Evolutionary conservation across 176 grass and related monocot genomes (phyloP).

Genomic region (Neostapfia colusana): DNA sequence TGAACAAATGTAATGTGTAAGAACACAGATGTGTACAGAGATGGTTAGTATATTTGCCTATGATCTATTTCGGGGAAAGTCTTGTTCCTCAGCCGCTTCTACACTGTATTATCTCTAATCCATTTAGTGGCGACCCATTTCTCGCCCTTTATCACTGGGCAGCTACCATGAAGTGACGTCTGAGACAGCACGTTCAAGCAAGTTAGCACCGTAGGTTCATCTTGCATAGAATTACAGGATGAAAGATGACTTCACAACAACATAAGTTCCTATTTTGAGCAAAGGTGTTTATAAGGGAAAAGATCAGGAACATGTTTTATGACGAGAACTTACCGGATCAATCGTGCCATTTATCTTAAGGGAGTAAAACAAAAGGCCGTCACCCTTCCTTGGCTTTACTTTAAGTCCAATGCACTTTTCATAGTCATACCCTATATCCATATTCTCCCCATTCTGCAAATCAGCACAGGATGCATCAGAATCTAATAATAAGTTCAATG

Average conservation of each 20-base stretch:
- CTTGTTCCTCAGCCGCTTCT: slow-evolving; percentile 16
- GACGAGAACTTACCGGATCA: slow-evolving; percentile 59
- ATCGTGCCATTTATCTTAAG: slow-evolving; percentile 89
- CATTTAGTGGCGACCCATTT: slow-evolving; percentile 99
- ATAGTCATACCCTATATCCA: slow-evolving; percentile 92
- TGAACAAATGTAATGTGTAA: slow-evolving; percentile 41
- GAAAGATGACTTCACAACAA: not conserved
- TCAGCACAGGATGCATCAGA: slow-evolving; percentile 34
- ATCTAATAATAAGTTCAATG: not conserved
- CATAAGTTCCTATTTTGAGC: not conserved
- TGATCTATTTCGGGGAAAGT: slow-evolving; percentile 36
- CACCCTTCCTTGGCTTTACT: slow-evolving; percentile 87
- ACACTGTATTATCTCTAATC: slow-evolving; percentile 59
- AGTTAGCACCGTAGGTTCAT: slow-evolving; percentile 22
- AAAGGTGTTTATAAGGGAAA: not conserved
- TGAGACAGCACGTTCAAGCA: slow-evolving; percentile 9
- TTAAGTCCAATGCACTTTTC: slow-evolving; percentile 92
- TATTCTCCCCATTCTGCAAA: slow-evolving; percentile 82
- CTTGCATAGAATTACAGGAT: not conserved
- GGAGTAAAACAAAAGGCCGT: slow-evolving; percentile 97
- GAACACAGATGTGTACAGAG: slow-evolving; percentile 21
- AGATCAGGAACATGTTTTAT: not conserved
- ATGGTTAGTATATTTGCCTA: slow-evolving; percentile 41
- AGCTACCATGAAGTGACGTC: slow-evolving; percentile 92
- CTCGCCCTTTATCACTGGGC: slow-evolving; percentile 84